Base-by-base conservation (phyloP, 129 eudicot genomes). In the Gnaphalium uliginosum region DNA sequence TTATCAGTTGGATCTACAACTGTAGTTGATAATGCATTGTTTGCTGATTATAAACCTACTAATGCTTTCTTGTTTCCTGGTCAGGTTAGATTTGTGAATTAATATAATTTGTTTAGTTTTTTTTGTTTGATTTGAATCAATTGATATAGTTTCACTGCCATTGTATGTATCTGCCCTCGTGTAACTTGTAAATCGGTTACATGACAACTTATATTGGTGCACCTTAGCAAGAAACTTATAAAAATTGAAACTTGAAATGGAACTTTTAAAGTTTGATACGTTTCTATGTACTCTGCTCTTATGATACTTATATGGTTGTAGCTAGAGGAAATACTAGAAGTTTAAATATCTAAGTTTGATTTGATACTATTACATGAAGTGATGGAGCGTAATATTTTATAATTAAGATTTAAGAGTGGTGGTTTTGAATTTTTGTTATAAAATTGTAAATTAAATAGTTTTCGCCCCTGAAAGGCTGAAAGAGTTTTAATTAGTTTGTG, bases 61-160 rank as follows among this genome's bases (percentile, higher is more conserved):
- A 67, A 79, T 35, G 98, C 96, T 56, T 93, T 93, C 78, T 84
- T 93, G 53, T 93, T 93, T 51, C 98, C 98, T 60, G 98, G 98
- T 41, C 98, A 93, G 98, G 98, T 93, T 35, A 65, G 79, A 69
- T 41, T 76, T 23, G 2, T 48, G 8, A 71, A 64, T 48, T 48
- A 17, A 23, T 27, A n/a, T 19, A 1, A 19, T 1, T 56, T 56
- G 25, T 56, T 56, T n/a, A n/a, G 61, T 56, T 56, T 18, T n/a
- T 19, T 7, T 56, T 56, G 26, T 56, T n/a, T 13, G 14, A 14
- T 46, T 46, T 46, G 53, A 14, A 46, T 46, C 5, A 46, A 14
- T 4, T 46, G 14, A 46, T 14, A 3, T 46, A 14, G n/a, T 46
- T n/a, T 14, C 5, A 14, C n/a, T 46, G n/a, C 53, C 14, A 1